Base-by-base conservation (phyloP, 805 yeast genomes). In the Pichia pseudocactophila region DNA sequence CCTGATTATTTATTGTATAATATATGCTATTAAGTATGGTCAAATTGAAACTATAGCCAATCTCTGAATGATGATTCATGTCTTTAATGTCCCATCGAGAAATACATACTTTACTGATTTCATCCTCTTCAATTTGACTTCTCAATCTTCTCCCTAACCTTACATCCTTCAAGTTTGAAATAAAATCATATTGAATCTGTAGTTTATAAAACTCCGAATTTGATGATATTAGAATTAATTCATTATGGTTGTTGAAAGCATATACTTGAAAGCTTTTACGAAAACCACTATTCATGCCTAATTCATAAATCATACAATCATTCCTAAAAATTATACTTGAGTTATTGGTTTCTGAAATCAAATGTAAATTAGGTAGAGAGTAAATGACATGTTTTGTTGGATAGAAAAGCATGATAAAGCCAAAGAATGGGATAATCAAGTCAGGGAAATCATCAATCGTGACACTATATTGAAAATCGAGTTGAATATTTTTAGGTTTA, bases 391-490 rank as follows among this genome's bases (percentile, higher is more conserved):
- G 57, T 10, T 16, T 18, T 7, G 42, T 41, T 4, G 46, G 51
- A 34, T 55, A 54, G 7, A 52, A 27, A 4, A 54, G 44, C 7
- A 55, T 28, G 13, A 46, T 32, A 3, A 52, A 53, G 13, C 43
- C 22, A 1, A 40, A 18, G 13, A 56, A 31, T 7, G 59, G 49
- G 2, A 55, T 40, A 1, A 39, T 39, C 11, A 50, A 9, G 26
- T 41, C 37, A 2, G 60, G 59, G 8, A 26, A 16, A 2, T 47
- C 41, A 10, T 42, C 44, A 44, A 52, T 41, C 22, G 40, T 39
- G 2, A 52, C 48, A 30, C 41, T 39, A 20, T 44, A 42, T 1
- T 37, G 4, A 7, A 39, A 7, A 4, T 39, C 32, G 17, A 50
- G 37, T 1, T 44, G 38, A 1, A 46, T 5, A 7, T 13, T 25